A percentile compares a stretch with the other conserved stretches of the same genome.
phyloP scores from a whole-genome alignment of 1,284 basidiomycete species.

The Ustanciosporium gigantosporum region DNA sequence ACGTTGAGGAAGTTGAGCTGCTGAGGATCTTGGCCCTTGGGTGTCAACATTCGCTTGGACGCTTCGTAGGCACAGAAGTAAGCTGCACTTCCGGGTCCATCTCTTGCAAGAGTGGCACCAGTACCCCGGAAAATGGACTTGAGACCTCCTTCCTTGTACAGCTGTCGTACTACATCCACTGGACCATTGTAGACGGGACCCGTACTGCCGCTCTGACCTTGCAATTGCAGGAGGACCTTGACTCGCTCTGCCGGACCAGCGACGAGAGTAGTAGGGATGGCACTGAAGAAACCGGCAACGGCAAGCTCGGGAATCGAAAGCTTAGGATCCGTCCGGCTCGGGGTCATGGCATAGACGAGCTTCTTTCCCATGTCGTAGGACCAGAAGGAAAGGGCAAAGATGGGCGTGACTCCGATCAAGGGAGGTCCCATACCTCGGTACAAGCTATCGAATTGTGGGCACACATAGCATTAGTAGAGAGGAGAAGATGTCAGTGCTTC shows the following conservation, averaged over 20 bases:
- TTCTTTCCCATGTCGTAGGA: slow-evolving; percentile 93
- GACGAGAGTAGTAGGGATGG: slow-evolving; percentile 86
- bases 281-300: slow-evolving; percentile 89
- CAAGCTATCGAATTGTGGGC: slow-evolving; percentile 68
- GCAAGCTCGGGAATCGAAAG: slow-evolving; percentile 85
- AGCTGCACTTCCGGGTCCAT: slow-evolving; percentile 94
- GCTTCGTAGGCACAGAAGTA: slow-evolving; percentile 98
- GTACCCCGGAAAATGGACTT: slow-evolving; percentile 92
- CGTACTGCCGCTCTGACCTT: slow-evolving; percentile 76
- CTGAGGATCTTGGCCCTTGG: slow-evolving; percentile 71
- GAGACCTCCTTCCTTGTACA: slow-evolving; percentile 93
- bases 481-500: neutral
- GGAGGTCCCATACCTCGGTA: slow-evolving; percentile 97
- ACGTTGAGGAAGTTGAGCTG: slow-evolving; percentile 86
- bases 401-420: slow-evolving; percentile 92
- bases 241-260: slow-evolving; percentile 95
- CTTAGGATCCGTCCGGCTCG: slow-evolving; percentile 68
- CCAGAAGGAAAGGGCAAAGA: slow-evolving; percentile 99
- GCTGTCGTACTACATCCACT: slow-evolving; percentile 82
- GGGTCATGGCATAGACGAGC: slow-evolving; percentile 72
- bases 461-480: neutral
- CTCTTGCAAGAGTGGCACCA: slow-evolving; percentile 85
- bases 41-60: slow-evolving; percentile 82
- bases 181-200: slow-evolving; percentile 83
- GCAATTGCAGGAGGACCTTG: slow-evolving; percentile 90